Percentiles rank a stretch among this genome's conserved stretches.
Conservation (phyloP, 2,329 filamentous ascomycete genomes). For the Teratosphaeria nubilosa region DNA sequence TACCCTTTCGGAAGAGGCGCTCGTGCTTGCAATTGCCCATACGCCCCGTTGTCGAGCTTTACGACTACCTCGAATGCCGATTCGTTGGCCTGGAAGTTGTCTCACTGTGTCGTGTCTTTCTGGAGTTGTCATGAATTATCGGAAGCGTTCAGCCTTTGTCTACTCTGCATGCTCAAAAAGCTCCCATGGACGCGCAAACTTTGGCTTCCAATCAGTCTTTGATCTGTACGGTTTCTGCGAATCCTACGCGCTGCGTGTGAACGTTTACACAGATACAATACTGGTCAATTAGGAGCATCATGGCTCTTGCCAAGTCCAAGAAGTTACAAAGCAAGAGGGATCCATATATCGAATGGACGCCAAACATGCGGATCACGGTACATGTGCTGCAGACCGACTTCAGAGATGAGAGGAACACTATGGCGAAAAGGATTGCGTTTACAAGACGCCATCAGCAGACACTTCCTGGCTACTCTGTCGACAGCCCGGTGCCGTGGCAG, state of each 20-base stretch:
- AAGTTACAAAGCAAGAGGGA: neutral
- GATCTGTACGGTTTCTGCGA: neutral
- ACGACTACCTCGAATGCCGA: neutral
- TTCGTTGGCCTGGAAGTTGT: neutral
- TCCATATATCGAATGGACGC: neutral
- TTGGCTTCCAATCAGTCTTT: neutral
- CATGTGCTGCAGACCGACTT: neutral
- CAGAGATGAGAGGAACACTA: neutral
- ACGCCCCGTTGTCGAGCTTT: too few relatives aligned
- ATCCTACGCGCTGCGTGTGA: neutral
- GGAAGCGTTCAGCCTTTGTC: neutral
- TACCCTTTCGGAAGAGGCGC: too few relatives aligned
- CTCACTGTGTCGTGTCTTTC: too few relatives aligned
- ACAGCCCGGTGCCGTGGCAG: neutral
- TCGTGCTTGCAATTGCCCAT: too few relatives aligned
- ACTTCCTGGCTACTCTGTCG: neutral
- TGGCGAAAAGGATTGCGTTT: neutral
- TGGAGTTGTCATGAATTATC: neutral
- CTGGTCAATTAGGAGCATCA: neutral
- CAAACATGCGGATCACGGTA: neutral
- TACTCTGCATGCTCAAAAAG: neutral
- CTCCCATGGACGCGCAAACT: neutral
- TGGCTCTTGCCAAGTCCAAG: neutral
- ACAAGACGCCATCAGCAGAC: neutral
- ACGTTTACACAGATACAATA: neutral